Evolutionary conservation across 2,329 filamentous ascomycete species (phyloP).

Genomic region (Xylariomycetidae sp.): DNA sequence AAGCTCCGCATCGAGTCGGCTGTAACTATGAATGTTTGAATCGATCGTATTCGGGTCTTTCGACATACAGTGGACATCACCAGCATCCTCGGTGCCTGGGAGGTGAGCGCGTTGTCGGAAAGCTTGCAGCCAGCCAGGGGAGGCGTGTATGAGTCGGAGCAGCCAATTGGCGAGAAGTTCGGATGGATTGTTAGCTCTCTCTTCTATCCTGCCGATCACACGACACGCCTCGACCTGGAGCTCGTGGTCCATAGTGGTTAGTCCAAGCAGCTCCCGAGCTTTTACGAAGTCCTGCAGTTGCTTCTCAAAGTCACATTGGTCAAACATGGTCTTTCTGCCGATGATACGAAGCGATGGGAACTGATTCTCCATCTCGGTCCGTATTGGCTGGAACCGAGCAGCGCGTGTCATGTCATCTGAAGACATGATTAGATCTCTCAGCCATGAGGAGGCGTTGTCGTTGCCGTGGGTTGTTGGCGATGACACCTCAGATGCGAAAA

Average conservation of each 20-base stretch:
- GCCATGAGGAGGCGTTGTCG: conserved; percentile 44
- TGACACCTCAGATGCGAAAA: conserved; percentile 49
- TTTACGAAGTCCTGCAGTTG: conserved; percentile 51
- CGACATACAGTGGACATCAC: conserved; percentile 42
- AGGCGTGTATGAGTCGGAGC: conserved; percentile 44
- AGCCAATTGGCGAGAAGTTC: conserved; percentile 52
- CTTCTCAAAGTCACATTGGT: conserved; percentile 51
- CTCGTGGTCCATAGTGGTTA: conserved; percentile 56
- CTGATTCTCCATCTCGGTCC: conserved; percentile 41
- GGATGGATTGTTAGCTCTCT: conserved; percentile 43
- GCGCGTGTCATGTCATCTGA: conserved; percentile 36
- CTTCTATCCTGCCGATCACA: conserved; percentile 54
- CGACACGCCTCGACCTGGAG: conserved; percentile 56
- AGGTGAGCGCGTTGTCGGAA: conserved; percentile 55
- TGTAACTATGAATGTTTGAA: conserved; percentile 56
- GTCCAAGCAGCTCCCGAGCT: conserved; percentile 46
- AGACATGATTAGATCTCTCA: conserved; percentile 54
- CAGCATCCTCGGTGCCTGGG: conserved; percentile 52
- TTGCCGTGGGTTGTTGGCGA: too few species aligned
- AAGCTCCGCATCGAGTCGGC: conserved; percentile 51
- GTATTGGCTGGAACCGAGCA: conserved; percentile 45
- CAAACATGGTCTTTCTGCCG: conserved; percentile 54
- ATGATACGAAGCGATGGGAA: conserved; percentile 49
- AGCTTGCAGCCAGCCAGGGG: conserved; percentile 49
- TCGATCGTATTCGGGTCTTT: conserved; percentile 52